Conservation (phyloP, 805 yeast genomes). For the Metschnikowia anglica region DNA sequence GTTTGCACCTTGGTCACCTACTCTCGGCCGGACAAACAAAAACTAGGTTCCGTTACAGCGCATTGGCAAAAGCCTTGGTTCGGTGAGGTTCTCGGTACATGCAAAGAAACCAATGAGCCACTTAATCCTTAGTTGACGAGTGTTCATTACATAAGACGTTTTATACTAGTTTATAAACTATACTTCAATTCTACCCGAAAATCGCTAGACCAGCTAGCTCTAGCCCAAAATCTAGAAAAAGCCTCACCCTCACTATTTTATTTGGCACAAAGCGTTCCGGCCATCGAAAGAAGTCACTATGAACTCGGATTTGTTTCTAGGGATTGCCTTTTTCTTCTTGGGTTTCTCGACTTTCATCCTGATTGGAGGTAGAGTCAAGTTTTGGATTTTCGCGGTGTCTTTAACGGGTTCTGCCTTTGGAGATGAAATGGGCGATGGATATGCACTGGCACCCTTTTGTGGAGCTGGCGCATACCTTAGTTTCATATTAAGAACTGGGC, state of each 20-base stretch:
- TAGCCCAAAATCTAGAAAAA: not conserved
- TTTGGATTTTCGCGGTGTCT: conserved; percentile 7
- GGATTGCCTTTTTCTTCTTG: conserved; percentile 5
- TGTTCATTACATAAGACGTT: too few species aligned
- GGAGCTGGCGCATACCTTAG: conserved; percentile 5
- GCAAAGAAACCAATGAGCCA: too few species aligned
- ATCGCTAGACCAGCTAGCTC: conserved; percentile 15
- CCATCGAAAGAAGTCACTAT: conserved; percentile 36
- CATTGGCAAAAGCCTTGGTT: too few species aligned
- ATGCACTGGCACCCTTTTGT: conserved; percentile 24
- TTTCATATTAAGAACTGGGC: conserved; percentile 1
- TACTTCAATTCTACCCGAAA: too few species aligned
- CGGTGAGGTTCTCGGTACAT: too few species aligned
- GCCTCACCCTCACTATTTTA: conserved; percentile 4
- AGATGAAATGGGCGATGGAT: conserved; percentile 34
- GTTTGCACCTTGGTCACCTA: too few species aligned
- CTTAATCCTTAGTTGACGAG: too few species aligned
- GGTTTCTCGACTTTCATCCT: conserved; percentile 18
- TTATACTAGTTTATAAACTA: too few species aligned
- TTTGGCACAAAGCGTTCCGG: conserved; percentile 27
- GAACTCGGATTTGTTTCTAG: conserved; percentile 21
- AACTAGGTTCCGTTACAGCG: too few species aligned
- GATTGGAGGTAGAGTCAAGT: conserved; percentile 14
- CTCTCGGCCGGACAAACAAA: too few species aligned
- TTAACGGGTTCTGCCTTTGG: conserved; percentile 24